Base-by-base conservation (phyloP, 352 stramenopile genomes). In the Phytophthora fragariae region DNA sequence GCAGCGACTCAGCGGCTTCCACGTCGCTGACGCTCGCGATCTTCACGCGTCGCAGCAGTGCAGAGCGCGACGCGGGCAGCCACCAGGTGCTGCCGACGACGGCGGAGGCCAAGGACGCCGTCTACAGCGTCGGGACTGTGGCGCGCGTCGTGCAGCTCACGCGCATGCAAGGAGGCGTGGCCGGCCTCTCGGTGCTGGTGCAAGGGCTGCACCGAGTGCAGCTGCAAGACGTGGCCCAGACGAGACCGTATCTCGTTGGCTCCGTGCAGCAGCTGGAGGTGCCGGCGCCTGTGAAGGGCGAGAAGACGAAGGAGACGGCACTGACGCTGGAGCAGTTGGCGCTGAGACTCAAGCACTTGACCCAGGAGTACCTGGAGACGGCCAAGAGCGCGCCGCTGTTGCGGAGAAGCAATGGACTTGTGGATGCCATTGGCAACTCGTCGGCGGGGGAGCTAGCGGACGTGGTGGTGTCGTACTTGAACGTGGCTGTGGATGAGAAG, bases 91-190 rank as follows among this genome's bases (percentile, higher is more conserved):
- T 72, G 24, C 56, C 73, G 12, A 78, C 75, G 41, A 81, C 57
- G 6, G 37, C 57, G 11, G 35, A 77, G 17, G 62, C 57, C 24
- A 65, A 76, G n/a, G 64, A 80, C 24, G 81, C 78, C 5, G 69
- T 94, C 19, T 92, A 90, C 52, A 50, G 69, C 1, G 78, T 91
- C 0, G 88, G 88, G 14, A 92, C 86, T 8, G 75, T 93, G 44
- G 85, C 88, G 35, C 85, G 88, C 47, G 80, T 94, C 46, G 83
- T 94, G 69, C 88, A 94, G 74, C 82, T 94, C 56, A 92, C 87
- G 64, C 81, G 85, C 8, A 80, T 91, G 63, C 75, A 90, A 62
- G 74, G 78, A 64, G 77, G 75, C 61, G 76, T 82, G 35, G 71
- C 65, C 5, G 82, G 86, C 2, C 88, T 93, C 37, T 92, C 79